Base-by-base conservation (phyloP, 208 protist genomes). In the Wallacemonas sp. region DNA sequence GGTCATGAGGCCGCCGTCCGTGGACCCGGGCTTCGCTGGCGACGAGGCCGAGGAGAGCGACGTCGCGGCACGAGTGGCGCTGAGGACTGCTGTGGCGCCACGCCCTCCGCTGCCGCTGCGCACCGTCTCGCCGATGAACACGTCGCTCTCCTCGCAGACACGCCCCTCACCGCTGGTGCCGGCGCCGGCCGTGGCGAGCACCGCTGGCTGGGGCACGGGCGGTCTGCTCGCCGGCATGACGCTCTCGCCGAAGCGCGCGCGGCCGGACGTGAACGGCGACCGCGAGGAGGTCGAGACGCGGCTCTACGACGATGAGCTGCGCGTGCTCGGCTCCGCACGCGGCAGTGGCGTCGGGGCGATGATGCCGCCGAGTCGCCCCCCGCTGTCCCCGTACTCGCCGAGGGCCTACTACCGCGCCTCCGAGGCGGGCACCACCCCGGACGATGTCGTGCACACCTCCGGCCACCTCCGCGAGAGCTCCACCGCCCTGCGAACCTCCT, bases 361-460 rank as follows among this genome's bases (percentile, higher is more conserved):
- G 48, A 25, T 59, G 11, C 52, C 52, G 4, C 12, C 32, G n/a
- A 59, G 52, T 29, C 52, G 52, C 26, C 52, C 52, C 3, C 52
- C 52, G 10, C 52, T 59, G 3, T 59, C 52, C 7, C 52, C 52
- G 18, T 59, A 59, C 32, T 59, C 52, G n/a, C 52, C 52, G 3
- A 4, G 32, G 3, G 52, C 52, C n/a, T 59, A 59, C 31, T 59
- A 59, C 31, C 39, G 52, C 48, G 48, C 22, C 11, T 3, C 7
- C 25, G 5, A 11, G 16, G 20, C 38, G 38, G 18, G 11, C 3
- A 7, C 20, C 11, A 48, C 18, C 44, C 11, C 44, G 44, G 44
- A n/a, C n/a, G n/a, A n/a, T n/a, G n/a, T n/a, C n/a, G n/a, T n/a
- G n/a, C n/a, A n/a, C n/a, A n/a, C n/a, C n/a, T n/a, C n/a, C n/a